These are phyloP conservation scores for Starmerella apis DNA, from an alignment of 805 yeast species.

Conservation along the genomic window DNA sequence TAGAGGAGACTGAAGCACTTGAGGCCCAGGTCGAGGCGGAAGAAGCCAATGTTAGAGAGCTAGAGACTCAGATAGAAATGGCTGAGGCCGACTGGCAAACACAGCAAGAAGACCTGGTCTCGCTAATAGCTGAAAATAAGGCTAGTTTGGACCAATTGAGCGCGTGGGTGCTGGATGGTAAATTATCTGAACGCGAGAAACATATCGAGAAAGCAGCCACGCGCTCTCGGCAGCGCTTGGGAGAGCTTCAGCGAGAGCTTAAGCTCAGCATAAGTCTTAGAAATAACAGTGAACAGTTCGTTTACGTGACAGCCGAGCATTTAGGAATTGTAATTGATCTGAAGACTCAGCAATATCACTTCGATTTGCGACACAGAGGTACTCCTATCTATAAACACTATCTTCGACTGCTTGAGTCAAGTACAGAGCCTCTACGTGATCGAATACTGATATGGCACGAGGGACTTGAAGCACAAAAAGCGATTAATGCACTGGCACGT, in stretches of 20 bases:
- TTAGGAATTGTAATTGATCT: neutral
- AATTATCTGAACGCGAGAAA: neutral
- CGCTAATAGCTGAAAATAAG: constrained; percentile 3
- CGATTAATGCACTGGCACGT: neutral
- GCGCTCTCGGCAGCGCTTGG: neutral
- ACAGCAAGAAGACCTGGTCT: neutral
- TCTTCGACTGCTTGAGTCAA: neutral
- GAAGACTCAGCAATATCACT: neutral
- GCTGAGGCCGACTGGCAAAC: constrained; percentile 1
- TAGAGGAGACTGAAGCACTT: neutral
- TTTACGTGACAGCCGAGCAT: neutral
- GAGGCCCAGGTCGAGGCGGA: neutral
- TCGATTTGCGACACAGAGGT: constrained; percentile 1
- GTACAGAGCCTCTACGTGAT: neutral
- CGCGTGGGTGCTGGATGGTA: constrained; percentile 1
- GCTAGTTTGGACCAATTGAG: constrained; percentile 1
- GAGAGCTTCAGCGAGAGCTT: neutral
- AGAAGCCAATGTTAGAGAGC: neutral
- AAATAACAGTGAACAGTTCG: neutral
- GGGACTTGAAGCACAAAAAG: neutral
- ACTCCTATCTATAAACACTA: constrained; percentile 1
- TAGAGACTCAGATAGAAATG: neutral
- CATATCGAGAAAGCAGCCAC: neutral
- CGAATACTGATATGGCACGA: neutral
- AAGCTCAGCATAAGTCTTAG: neutral